Conservation (phyloP, 495 filamentous ascomycete species). For the Penicillium verhagenii region DNA sequence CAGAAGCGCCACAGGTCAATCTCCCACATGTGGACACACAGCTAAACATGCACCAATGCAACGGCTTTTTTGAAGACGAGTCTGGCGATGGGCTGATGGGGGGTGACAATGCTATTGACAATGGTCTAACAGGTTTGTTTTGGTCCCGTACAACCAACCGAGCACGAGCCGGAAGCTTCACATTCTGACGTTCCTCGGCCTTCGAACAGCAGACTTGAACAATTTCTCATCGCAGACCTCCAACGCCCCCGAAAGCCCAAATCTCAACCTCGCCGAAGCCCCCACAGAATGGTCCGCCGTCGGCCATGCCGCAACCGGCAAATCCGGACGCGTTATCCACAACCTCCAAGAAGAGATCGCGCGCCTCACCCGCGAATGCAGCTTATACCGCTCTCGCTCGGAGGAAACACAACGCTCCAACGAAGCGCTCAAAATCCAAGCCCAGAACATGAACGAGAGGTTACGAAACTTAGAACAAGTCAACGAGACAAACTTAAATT, state of each 20-base stretch:
- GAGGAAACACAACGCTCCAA: conserved; percentile 73
- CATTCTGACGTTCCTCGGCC: not conserved
- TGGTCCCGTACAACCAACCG: too few species aligned
- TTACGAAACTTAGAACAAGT: conserved; percentile 65
- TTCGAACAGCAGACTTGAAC: conserved; percentile 25
- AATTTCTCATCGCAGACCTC: conserved; percentile 13
- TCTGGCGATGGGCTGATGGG: conserved; percentile 1
- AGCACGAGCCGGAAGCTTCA: too few species aligned
- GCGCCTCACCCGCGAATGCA: conserved; percentile 73
- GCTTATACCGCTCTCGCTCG: conserved; percentile 66
- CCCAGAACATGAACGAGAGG: conserved; percentile 59
- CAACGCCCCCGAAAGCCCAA: conserved; percentile 15
- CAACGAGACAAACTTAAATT: conserved; percentile 70
- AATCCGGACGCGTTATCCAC: conserved; percentile 92
- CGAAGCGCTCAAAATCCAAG: conserved; percentile 70
- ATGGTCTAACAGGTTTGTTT: not conserved
- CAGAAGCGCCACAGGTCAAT: conserved; percentile 36
- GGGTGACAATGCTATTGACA: not conserved
- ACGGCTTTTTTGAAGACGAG: conserved; percentile 35
- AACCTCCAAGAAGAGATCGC: conserved; percentile 87
- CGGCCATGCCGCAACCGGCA: conserved; percentile 75
- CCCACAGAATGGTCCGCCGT: conserved; percentile 71
- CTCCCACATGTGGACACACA: conserved; percentile 45
- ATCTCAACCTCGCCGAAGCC: conserved; percentile 32
- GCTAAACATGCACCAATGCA: conserved; percentile 48